Percentiles rank a stretch among this genome's conserved stretches.
Evolutionary conservation across 169 alveolate genomes (phyloP).

Genomic region (Cryptosporidium tyzzeri): DNA sequence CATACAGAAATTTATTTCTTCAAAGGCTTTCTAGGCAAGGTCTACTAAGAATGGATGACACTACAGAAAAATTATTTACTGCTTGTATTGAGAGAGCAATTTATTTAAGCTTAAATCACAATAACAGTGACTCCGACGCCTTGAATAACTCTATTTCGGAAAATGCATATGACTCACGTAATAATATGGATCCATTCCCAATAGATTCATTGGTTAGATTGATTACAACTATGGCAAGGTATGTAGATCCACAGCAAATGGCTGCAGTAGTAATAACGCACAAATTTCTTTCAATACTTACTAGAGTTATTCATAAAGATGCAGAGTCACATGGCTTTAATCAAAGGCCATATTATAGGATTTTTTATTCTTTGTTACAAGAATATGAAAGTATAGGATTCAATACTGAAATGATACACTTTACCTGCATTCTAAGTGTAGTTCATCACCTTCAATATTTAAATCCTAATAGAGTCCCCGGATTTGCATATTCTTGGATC

Average conservation of each 20-base stretch:
- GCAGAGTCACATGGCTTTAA: slow-evolving; percentile 77
- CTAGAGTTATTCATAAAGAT: slow-evolving; percentile 84
- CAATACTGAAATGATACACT: slow-evolving; percentile 78
- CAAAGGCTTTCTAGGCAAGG: slow-evolving; percentile 88
- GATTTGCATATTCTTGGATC: slow-evolving; percentile 96
- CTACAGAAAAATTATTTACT: slow-evolving; percentile 88
- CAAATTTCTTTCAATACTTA: slow-evolving; percentile 82
- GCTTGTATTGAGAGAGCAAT: slow-evolving; percentile 86
- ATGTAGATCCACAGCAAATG: slow-evolving; percentile 88
- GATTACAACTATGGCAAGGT: slow-evolving; percentile 87
- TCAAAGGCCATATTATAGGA: slow-evolving; percentile 83
- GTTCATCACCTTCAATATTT: slow-evolving; percentile 81
- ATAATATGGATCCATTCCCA: slow-evolving; percentile 78
- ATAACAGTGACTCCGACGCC: not conserved
- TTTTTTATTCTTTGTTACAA: slow-evolving; percentile 81
- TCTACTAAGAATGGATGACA: slow-evolving; percentile 88
- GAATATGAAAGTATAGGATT: slow-evolving; percentile 83
- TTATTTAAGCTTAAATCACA: slow-evolving; percentile 24
- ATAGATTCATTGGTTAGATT: slow-evolving; percentile 86
- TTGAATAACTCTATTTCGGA: not conserved
- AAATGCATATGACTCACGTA: not conserved
- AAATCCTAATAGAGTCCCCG: slow-evolving; percentile 94
- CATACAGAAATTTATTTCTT: slow-evolving; percentile 80
- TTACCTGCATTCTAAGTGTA: slow-evolving; percentile 81
- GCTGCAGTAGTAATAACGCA: slow-evolving; percentile 89